Base-by-base conservation (phyloP, 352 stramenopile genomes). In the Globisporangium apiculatum region DNA sequence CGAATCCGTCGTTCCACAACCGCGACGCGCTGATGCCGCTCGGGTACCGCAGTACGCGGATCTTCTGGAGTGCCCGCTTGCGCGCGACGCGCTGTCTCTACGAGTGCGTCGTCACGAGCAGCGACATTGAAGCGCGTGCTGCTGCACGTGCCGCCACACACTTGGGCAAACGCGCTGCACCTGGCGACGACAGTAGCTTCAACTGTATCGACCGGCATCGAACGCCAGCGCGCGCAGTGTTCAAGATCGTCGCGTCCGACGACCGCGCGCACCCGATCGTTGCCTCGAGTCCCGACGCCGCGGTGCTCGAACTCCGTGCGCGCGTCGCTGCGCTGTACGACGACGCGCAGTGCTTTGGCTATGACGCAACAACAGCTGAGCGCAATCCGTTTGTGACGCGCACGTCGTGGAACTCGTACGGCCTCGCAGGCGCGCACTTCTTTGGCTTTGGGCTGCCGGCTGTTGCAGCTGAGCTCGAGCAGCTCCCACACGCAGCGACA, bases 1-100 rank as follows among this genome's bases (percentile, higher is more conserved):
- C 75, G 46, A 83, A 89, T 46, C 67, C 79, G 18, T 78, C 78
- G 37, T 98, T 98, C 62, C 90, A 98, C 63, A 86, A 73, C 14
- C 69, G 82, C 51, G 75, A 92, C 37, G 78, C 86, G 5, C 89
- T 98, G 15, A 97, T 82, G 43, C 92, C 94, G 7, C 48, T 91
- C 9, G 91, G 92, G 0, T 98, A 89, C 60, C 81, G 87, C 11
- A 95, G 91, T 38, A 96, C 90, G 7, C 76, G 94, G 24, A 97
- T 98, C 49, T 98, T 96, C 60, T 98, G 93, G 93, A 97, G 89
- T 15, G 77, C 77, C 0, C 66, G 65, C 4, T 43, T 61, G 8
- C 46, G 91, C 7, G 73, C 65, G 1, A 73, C 51, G 5, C 75
- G 94, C 2, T 97, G 87, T 53, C 62, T 98, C 37, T 98, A 98